Conservation (phyloP, 2,329 filamentous ascomycete species). For the Fusarium haematococcum region DNA sequence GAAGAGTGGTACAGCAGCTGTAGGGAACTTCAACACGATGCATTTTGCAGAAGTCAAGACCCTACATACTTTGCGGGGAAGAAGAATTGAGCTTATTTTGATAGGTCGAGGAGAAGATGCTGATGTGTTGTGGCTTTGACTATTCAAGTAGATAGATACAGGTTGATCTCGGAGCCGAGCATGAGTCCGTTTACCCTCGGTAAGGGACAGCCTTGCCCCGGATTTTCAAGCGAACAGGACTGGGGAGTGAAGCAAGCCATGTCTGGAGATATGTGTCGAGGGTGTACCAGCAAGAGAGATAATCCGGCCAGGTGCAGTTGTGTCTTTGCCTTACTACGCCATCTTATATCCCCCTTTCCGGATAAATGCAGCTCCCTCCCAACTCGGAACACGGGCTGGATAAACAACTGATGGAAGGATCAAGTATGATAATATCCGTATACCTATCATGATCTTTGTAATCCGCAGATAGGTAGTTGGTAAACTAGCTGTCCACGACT, state of each 20-base stretch:
- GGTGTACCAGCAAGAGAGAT: neutral
- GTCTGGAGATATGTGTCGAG: neutral
- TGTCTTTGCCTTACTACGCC: neutral
- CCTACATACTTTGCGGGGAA: neutral
- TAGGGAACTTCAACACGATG: neutral
- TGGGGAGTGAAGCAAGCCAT: neutral
- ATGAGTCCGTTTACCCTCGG: neutral
- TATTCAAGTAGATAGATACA: neutral
- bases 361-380: neutral
- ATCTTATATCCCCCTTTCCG: neutral
- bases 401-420: neutral
- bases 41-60: neutral
- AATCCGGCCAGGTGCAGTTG: neutral
- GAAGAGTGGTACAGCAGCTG: neutral
- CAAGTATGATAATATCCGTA: neutral
- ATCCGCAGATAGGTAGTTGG: neutral
- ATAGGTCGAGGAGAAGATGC: neutral
- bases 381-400: neutral
- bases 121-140: neutral
- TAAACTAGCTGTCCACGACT: no score
- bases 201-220: neutral
- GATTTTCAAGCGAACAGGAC: neutral
- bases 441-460: neutral
- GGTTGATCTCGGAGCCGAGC: neutral
- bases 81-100: neutral